Evolutionary conservation across 2,329 filamentous ascomycete species (phyloP).

Genomic region (Immersiporthe knoxdaviesiana): DNA sequence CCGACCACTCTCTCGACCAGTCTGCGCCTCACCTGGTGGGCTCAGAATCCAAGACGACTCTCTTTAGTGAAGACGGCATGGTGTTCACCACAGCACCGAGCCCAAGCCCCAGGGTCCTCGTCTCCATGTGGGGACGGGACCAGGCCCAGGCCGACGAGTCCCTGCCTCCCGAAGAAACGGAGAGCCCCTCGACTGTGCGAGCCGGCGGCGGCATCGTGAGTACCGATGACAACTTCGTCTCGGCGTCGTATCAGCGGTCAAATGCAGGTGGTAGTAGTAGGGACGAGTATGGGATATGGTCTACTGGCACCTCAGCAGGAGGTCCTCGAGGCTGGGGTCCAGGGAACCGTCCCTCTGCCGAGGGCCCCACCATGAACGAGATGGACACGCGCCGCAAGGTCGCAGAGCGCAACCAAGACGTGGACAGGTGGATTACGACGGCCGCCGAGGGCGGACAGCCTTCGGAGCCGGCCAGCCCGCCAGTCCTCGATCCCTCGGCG

Average conservation of each 20-base stretch:
- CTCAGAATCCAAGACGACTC: slow-evolving; percentile 53
- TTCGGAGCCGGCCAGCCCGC: slow-evolving; percentile 34
- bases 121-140: slow-evolving; percentile 59
- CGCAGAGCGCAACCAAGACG: slow-evolving; percentile 52
- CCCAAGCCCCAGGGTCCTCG: slow-evolving; percentile 58
- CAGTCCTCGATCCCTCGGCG: slow-evolving; percentile 25
- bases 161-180: slow-evolving; percentile 39
- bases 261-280: slow-evolving; percentile 39
- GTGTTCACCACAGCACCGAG: slow-evolving; percentile 43
- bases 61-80: slow-evolving; percentile 55
- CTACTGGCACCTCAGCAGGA: slow-evolving; percentile 43
- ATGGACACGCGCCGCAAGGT: slow-evolving; percentile 45
- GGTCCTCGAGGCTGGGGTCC: slow-evolving; percentile 55
- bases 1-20: slow-evolving; percentile 37
- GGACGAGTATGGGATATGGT: slow-evolving; percentile 48
- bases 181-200: slow-evolving; percentile 42
- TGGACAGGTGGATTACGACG: slow-evolving; percentile 54
- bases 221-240: slow-evolving; percentile 40
- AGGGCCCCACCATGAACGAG: slow-evolving; percentile 56
- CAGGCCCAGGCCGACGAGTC: slow-evolving; percentile 40
- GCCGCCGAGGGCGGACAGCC: slow-evolving; percentile 29
- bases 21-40: slow-evolving; percentile 52
- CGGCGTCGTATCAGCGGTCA: slow-evolving; percentile 30
- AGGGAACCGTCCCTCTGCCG: slow-evolving; percentile 45
- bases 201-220: slow-evolving; percentile 39